Base-by-base conservation (phyloP, 768 basidiomycete genomes). In the Cyclocybe cylindracea region DNA sequence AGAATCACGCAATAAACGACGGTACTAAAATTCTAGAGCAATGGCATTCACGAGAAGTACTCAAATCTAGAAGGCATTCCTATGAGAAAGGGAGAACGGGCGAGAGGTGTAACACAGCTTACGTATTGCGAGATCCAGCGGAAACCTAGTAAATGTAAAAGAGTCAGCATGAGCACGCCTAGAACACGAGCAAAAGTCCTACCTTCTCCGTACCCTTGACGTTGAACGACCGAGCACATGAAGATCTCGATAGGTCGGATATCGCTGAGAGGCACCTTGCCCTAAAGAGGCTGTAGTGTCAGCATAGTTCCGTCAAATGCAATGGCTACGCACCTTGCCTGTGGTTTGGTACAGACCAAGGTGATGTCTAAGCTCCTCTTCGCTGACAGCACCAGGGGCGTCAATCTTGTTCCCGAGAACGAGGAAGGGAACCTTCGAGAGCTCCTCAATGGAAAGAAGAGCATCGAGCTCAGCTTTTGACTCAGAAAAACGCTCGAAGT, bases 361-460 rank as follows among this genome's bases (percentile, higher is more conserved):
- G 57, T 94, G 84, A 65, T 98, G 93, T 66, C 97, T 87, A 57
- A 99, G 77, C 70, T 99, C 94, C 66, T 99, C 96, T 73, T 99
- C 97, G 55, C 89, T 92, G 57, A 99, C 95, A 36, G 97, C 97
- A 36, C 94, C 94, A 5, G 89, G 85, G n/a, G 95, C 95, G 65
- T 98, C 97, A 64, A 99, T 99, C 84, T 99, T 98, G 83, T 99
- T 99, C 39, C 97, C 97, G 43, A 98, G 87, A 53, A 99, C 84
- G 50, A 99, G 84, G 89, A 99, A 98, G 40, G 97, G 97, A 33
- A 99, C 96, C 71, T 93, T 96, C 56, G 86, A 76, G 55, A 98
- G 86, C 65, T 95, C 89, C 72, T 98, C 97, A 58, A 98, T 98
- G 31, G 89, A 87, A 53, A 99, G 84, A 56, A 99, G 85, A 5